These are phyloP conservation scores for Chenopodium suecicum DNA, from an alignment of 148 eudicot genomes.

Conservation along the genomic window DNA sequence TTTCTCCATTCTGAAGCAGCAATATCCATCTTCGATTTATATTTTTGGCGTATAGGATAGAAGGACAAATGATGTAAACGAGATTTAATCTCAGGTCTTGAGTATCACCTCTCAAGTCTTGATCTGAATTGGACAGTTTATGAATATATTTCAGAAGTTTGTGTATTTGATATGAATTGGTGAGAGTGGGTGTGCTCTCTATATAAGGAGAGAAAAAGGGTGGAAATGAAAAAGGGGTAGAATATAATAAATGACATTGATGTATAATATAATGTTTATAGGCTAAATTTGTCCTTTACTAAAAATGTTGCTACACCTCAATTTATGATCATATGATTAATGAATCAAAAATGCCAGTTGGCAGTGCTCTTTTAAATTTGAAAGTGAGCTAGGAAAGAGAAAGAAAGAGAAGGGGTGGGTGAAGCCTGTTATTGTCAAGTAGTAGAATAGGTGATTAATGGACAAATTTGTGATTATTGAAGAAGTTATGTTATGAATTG, in stretches of 20 bases:
- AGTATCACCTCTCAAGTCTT: too few species aligned
- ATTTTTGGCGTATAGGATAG: too few species aligned
- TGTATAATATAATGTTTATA: slow-evolving; percentile 24
- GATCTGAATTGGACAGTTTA: too few species aligned
- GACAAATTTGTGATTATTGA: background rate
- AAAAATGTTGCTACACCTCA: slow-evolving; percentile 30
- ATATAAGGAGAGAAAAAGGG: background rate
- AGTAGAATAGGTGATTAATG: background rate
- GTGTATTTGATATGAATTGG: background rate
- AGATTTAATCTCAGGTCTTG: too few species aligned
- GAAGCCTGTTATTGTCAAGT: slow-evolving; percentile 24
- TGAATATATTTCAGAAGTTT: too few species aligned
- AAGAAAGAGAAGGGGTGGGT: background rate
- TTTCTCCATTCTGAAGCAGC: slow-evolving; percentile 56
- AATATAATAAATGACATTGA: slow-evolving; percentile 15
- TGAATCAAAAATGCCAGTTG: slow-evolving; percentile 67
- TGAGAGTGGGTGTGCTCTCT: background rate
- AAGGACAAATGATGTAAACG: too few species aligned
- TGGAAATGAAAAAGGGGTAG: background rate
- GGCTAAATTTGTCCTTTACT: slow-evolving; percentile 43
- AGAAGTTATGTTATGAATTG: background rate
- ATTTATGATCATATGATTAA: slow-evolving; percentile 34
- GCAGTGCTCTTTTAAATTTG: slow-evolving; percentile 30
- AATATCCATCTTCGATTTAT: slow-evolving; percentile 35
- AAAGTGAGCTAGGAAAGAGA: slow-evolving; percentile 18